Conservation (phyloP, 768 basidiomycete species). For the Fibroporia radiculosa region DNA sequence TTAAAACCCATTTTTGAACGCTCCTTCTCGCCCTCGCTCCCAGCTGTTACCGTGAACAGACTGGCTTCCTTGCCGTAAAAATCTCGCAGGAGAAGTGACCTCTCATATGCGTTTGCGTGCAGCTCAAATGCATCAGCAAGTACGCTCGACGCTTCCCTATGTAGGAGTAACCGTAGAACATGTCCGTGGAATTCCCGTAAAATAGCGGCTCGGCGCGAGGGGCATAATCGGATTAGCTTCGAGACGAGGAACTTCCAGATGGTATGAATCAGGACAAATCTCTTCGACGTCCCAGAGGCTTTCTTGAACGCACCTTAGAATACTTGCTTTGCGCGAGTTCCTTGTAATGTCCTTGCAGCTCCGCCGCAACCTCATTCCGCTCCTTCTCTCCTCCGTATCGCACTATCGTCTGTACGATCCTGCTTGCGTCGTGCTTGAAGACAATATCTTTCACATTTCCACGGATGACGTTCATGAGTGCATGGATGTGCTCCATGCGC, state of each 20-base stretch:
- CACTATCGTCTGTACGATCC: conserved; percentile 75
- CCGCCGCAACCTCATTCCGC: conserved; percentile 71
- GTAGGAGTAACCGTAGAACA: conserved; percentile 71
- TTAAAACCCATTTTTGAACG: conserved; percentile 57
- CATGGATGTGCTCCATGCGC: conserved; percentile 64
- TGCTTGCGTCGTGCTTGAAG: conserved; percentile 87
- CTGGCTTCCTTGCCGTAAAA: conserved; percentile 88
- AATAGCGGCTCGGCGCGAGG: conserved; percentile 67
- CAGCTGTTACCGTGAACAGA: conserved; percentile 49
- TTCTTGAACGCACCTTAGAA: conserved; percentile 55
- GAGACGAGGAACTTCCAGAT: conserved; percentile 61
- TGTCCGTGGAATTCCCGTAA: conserved; percentile 71
- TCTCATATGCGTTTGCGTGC: conserved; percentile 79
- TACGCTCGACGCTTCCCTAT: conserved; percentile 77
- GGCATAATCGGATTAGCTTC: conserved; percentile 73
- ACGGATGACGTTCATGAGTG: conserved; percentile 68
- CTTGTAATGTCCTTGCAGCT: conserved; percentile 75
- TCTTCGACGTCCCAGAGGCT: background rate
- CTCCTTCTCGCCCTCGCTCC: conserved; percentile 57
- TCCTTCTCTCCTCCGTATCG: conserved; percentile 73
- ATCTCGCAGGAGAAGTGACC: conserved; percentile 71
- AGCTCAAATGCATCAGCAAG: conserved; percentile 87
- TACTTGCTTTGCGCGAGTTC: conserved; percentile 83
- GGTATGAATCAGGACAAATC: conserved; percentile 1
- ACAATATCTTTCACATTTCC: conserved; percentile 82